A percentile compares a stretch with the other conserved stretches of the same genome.
phyloP scores from a whole-genome alignment of 768 basidiomycete species.

The Xerocomellus chrysenteron region DNA sequence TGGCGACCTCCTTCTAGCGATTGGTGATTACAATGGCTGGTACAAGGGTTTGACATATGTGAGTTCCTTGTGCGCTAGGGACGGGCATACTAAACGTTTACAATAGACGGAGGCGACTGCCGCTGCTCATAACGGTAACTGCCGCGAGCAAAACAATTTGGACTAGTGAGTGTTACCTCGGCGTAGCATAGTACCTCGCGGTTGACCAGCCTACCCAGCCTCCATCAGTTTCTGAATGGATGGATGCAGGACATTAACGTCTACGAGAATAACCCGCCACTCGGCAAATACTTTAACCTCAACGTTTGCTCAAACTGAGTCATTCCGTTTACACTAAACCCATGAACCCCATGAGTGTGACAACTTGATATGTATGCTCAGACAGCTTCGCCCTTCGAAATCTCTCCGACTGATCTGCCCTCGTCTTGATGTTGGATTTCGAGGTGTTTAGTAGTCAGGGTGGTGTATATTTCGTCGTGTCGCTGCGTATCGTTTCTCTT shows the following conservation, averaged over 20 bases:
- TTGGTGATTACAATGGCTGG: conserved; percentile 85
- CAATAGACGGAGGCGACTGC: conserved; percentile 54
- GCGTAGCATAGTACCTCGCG: background rate
- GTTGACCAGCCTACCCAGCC: conserved; percentile 36
- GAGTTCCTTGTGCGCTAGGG: conserved; percentile 17
- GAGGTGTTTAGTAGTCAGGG: background rate
- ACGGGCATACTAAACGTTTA: background rate
- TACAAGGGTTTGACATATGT: conserved; percentile 55
- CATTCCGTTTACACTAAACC: background rate
- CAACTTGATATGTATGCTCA: background rate
- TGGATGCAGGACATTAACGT: conserved; percentile 64
- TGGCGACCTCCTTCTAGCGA: conserved; percentile 53
- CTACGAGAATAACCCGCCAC: conserved; percentile 39
- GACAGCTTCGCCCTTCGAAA: background rate
- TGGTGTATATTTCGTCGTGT: background rate
- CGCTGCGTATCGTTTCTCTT: background rate
- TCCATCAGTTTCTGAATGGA: conserved; percentile 71
- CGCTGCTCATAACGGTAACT: conserved; percentile 53
- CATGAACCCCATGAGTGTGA: background rate
- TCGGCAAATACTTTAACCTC: conserved; percentile 73
- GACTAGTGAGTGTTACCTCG: conserved; percentile 63
- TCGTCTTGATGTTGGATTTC: background rate
- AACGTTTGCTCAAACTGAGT: conserved; percentile 29
- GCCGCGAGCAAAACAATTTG: conserved; percentile 77
- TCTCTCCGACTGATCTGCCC: background rate